Conservation (phyloP, 306 rosid species). For the Cucurbita argyrosperma region DNA sequence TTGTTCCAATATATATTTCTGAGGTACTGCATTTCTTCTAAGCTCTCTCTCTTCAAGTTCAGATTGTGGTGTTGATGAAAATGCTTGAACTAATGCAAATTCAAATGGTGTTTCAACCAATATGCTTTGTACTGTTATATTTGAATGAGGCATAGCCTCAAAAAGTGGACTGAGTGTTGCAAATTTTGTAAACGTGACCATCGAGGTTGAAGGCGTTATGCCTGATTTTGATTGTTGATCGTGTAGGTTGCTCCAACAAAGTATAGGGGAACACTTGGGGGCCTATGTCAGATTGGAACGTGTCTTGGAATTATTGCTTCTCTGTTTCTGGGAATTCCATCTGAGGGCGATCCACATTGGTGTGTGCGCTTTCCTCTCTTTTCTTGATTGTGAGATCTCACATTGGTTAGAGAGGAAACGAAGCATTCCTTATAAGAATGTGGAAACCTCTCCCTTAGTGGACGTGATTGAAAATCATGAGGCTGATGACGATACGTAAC, state of each 20-base stretch:
- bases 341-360: conserved; percentile 73
- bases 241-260: conserved; percentile 79
- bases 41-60: not conserved
- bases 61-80: no score
- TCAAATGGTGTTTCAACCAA: not conserved
- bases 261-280: conserved; percentile 76
- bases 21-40: conserved; percentile 39
- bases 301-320: conserved; percentile 80
- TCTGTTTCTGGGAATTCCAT: conserved; percentile 56
- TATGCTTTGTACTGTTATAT: not conserved
- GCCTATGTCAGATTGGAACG: conserved; percentile 75
- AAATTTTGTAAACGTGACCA: not conserved
- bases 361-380: conserved; percentile 15
- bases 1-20: conserved; percentile 73
- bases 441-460: no score
- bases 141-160: not conserved
- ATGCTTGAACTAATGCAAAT: no score
- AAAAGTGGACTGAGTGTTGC: not conserved
- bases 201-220: not conserved
- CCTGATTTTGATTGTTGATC: not conserved
- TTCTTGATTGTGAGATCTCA: no score
- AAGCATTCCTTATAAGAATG: no score
- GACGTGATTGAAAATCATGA: no score
- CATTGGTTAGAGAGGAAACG: no score
- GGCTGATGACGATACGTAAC: no score